phyloP scores from a whole-genome alignment of 2,329 filamentous ascomycete genomes.

The Botryosphaeria dothidea region DNA sequence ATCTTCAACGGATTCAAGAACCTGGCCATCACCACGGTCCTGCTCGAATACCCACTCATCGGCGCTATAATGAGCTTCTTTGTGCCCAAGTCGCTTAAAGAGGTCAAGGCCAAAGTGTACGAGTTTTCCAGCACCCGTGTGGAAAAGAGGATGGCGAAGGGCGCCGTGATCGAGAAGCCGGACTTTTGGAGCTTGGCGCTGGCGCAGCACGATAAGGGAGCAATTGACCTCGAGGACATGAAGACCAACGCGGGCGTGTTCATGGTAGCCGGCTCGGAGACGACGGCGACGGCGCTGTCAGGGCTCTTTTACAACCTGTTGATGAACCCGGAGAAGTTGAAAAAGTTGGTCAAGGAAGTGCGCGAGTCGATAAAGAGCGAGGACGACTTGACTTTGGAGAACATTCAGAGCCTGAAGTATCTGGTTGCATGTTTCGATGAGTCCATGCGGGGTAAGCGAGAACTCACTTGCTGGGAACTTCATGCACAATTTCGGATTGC shows the following conservation, averaged over 20 bases:
- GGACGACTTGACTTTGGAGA: no score
- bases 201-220: slow-evolving; percentile 29
- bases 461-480: no score
- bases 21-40: neutral
- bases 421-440: no score
- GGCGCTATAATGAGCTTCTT: no score
- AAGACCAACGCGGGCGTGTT: slow-evolving; percentile 39
- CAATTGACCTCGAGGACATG: slow-evolving; percentile 27
- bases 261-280: slow-evolving; percentile 48
- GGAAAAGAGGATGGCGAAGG: slow-evolving; percentile 26
- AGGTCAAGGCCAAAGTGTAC: no score
- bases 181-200: slow-evolving; percentile 45
- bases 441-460: no score
- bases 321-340: neutral
- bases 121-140: slow-evolving; percentile 17
- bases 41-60: neutral
- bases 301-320: slow-evolving; percentile 38
- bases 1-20: slow-evolving; percentile 29
- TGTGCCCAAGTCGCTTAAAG: neutral
- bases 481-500: no score
- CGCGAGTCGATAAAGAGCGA: neutral
- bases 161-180: neutral
- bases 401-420: no score
- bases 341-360: neutral
- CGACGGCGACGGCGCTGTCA: slow-evolving; percentile 43